Percentiles rank a stretch among this genome's conserved stretches.
phyloP scores from a whole-genome alignment of 768 basidiomycete genomes.

The Trametes villosa region DNA sequence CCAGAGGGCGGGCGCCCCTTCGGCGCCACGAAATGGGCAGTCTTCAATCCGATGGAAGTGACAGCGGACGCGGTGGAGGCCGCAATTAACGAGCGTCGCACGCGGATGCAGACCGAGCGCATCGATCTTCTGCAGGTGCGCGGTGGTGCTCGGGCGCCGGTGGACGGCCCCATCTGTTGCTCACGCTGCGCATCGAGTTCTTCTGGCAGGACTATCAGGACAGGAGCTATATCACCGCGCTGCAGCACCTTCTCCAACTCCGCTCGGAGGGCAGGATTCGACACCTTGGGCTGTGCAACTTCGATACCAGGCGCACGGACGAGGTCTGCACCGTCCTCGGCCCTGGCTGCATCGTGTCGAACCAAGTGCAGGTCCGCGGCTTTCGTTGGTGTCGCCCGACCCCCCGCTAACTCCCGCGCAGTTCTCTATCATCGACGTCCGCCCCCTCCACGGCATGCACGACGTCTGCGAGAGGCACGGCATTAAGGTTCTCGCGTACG shows the following conservation, averaged over 20 bases:
- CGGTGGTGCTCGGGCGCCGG: slow-evolving; percentile 16
- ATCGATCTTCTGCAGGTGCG: slow-evolving; percentile 76
- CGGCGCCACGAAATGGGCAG: slow-evolving; percentile 86
- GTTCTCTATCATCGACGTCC: slow-evolving; percentile 82
- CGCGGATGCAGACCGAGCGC: slow-evolving; percentile 59
- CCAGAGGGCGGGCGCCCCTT: slow-evolving; percentile 51
- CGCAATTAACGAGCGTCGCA: slow-evolving; percentile 66
- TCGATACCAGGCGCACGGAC: slow-evolving; percentile 72
- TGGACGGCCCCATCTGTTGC: slow-evolving; percentile 2
- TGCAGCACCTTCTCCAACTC: slow-evolving; percentile 57
- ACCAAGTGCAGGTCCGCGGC: slow-evolving; percentile 76
- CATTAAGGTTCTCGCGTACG: slow-evolving; percentile 77
- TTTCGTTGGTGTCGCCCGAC: neutral
- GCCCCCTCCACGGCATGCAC: slow-evolving; percentile 75
- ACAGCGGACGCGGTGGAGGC: slow-evolving; percentile 60
- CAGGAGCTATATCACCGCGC: slow-evolving; percentile 47
- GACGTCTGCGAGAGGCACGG: slow-evolving; percentile 71
- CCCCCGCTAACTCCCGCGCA: slow-evolving; percentile 31
- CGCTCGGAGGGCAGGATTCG: slow-evolving; percentile 59
- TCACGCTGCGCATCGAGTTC: slow-evolving; percentile 48
- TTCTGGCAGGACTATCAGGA: slow-evolving; percentile 75
- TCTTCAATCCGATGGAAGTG: slow-evolving; percentile 57
- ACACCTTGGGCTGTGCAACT: slow-evolving; percentile 76
- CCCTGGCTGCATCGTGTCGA: slow-evolving; percentile 69
- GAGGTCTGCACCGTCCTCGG: slow-evolving; percentile 79